phyloP scores from a whole-genome alignment of 345 rosid genomes.

The Durio zibethinus region DNA sequence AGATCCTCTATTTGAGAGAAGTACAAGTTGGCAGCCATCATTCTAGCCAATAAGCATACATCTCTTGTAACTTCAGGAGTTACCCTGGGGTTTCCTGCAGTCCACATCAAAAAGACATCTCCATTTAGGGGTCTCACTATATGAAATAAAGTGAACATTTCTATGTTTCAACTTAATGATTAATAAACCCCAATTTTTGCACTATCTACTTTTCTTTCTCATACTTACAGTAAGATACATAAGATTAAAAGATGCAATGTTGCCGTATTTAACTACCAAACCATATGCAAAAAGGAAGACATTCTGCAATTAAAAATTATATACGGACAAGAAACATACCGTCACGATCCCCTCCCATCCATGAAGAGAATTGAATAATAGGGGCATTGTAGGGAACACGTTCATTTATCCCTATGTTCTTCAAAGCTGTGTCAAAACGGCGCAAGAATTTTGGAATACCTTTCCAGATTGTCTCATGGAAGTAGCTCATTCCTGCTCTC shows the following conservation, averaged over 20 bases:
- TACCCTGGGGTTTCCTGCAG: slow-evolving; percentile 93
- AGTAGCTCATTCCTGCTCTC: slow-evolving; percentile 99
- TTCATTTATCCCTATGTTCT: slow-evolving; percentile 88
- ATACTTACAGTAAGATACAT: not conserved
- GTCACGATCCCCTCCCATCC: slow-evolving; percentile 99
- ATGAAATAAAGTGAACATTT: not conserved
- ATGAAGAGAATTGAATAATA: slow-evolving; percentile 93
- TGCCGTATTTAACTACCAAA: not conserved
- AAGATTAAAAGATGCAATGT: not conserved
- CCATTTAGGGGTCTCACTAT: not conserved
- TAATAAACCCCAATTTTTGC: not conserved
- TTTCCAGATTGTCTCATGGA: slow-evolving; percentile 99
- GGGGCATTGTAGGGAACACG: slow-evolving; percentile 98
- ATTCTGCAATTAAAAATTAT: not conserved
- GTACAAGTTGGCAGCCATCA: slow-evolving; percentile 99
- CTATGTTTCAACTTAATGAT: not conserved
- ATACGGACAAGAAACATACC: slow-evolving; percentile 39
- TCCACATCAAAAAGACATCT: not conserved
- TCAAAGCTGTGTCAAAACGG: slow-evolving; percentile 91
- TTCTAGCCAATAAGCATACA: slow-evolving; percentile 91
- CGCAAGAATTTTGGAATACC: slow-evolving; percentile 97
- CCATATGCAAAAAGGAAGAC: not conserved
- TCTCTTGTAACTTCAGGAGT: slow-evolving; percentile 99
- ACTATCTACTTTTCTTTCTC: not conserved
- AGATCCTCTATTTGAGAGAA: slow-evolving; percentile 97